phyloP scores from a whole-genome alignment of 2,329 filamentous ascomycete species.

The Neodidymelliopsis sp. region DNA sequence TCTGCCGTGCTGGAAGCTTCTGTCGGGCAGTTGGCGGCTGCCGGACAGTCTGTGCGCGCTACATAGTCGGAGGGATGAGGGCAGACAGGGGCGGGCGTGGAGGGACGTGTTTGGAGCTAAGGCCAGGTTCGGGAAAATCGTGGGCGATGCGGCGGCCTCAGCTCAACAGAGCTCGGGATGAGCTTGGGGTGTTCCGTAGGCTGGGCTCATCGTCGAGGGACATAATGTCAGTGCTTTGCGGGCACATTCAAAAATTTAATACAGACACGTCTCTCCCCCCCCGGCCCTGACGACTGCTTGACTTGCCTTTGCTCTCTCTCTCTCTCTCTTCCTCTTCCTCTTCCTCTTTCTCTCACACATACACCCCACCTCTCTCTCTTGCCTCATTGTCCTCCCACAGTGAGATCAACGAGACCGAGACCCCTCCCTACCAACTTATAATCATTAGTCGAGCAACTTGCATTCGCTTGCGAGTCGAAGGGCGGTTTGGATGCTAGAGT shows the following conservation, averaged over 20 bases:
- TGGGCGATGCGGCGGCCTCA: slow-evolving; percentile 41
- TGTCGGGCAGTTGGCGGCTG: slow-evolving; percentile 1
- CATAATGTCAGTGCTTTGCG: slow-evolving; percentile 18
- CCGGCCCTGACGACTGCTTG: slow-evolving; percentile 18
- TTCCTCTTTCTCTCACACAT: slow-evolving; percentile 5
- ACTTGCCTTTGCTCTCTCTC: slow-evolving; percentile 13
- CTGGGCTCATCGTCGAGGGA: too few relatives aligned
- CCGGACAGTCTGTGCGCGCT: slow-evolving; percentile 27
- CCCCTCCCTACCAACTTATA: slow-evolving; percentile 3
- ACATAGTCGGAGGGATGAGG: slow-evolving; percentile 14
- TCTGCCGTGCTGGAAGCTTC: slow-evolving; percentile 12
- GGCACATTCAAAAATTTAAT: slow-evolving; percentile 35
- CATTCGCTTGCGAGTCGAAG: slow-evolving; percentile 15
- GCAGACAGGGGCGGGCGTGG: slow-evolving; percentile 10
- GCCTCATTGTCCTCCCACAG: slow-evolving; percentile 18
- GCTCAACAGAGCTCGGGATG: slow-evolving; percentile 47
- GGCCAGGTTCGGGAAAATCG: slow-evolving; percentile 39
- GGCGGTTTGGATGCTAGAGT: slow-evolving; percentile 9
- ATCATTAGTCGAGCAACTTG: too few relatives aligned
- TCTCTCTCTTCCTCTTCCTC: slow-evolving; percentile 14
- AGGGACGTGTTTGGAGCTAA: slow-evolving; percentile 20
- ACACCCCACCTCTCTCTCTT: slow-evolving; percentile 9
- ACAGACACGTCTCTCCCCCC: slow-evolving; percentile 25
- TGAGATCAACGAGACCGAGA: too few relatives aligned
- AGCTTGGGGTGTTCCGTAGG: slow-evolving; percentile 39